phyloP scores from a whole-genome alignment of 257 asterid species.

The Solanum gandarillasii region DNA sequence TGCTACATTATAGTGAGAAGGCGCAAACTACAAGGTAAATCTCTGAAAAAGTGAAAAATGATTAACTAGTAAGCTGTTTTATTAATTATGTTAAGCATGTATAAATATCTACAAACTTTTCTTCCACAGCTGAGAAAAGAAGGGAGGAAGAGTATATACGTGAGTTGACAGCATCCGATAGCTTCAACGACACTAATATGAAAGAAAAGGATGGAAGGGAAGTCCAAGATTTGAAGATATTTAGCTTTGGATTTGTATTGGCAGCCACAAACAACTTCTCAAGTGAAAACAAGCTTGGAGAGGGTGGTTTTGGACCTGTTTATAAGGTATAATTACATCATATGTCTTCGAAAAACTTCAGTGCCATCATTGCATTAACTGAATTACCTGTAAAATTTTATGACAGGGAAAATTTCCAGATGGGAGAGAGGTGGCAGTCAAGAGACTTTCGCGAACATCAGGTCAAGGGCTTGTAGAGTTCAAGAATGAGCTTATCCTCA shows the following conservation, averaged over 20 bases:
- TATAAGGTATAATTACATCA: background rate
- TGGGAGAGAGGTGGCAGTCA: slow-evolving; percentile 50
- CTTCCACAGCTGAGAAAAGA: slow-evolving; percentile 13
- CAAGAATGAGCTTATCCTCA: slow-evolving; percentile 45
- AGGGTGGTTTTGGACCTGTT: slow-evolving; percentile 66
- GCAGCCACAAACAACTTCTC: slow-evolving; percentile 50
- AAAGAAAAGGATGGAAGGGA: slow-evolving; percentile 20
- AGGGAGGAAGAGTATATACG: slow-evolving; percentile 10
- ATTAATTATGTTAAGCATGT: background rate
- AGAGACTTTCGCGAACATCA: slow-evolving; percentile 41
- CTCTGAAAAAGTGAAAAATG: background rate
- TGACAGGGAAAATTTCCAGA: slow-evolving; percentile 37
- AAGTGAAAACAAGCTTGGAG: slow-evolving; percentile 30
- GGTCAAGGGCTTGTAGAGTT: slow-evolving; percentile 58
- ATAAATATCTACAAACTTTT: background rate
- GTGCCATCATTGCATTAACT: background rate
- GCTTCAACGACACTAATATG: slow-evolving; percentile 4
- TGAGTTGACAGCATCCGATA: slow-evolving; percentile 7
- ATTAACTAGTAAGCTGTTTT: background rate
- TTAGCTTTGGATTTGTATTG: slow-evolving; percentile 25
- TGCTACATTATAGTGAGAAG: slow-evolving; percentile 1
- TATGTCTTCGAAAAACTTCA: background rate
- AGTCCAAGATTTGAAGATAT: slow-evolving; percentile 29
- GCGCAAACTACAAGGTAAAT: slow-evolving; percentile 4
- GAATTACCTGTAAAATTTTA: background rate